Conservation (phyloP, 2,329 filamentous ascomycete genomes). For the Colletotrichum sidae region DNA sequence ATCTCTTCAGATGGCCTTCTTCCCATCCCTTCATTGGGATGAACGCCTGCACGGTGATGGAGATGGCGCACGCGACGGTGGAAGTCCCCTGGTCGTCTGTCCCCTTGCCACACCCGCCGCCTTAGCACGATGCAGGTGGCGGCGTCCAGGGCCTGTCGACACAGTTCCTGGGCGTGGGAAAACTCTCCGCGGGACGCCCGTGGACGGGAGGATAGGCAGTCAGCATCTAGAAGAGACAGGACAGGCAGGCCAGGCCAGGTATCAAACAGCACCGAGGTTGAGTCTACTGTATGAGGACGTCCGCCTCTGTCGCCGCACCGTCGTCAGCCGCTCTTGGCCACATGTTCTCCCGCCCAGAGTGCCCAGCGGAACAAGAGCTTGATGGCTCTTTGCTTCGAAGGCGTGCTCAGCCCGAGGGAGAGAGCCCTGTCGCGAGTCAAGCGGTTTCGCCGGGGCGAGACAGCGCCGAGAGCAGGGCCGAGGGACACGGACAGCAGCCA, state of each 20-base stretch:
- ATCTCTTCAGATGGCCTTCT: too few species aligned
- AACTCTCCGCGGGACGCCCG: conserved; percentile 12
- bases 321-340: conserved; percentile 11
- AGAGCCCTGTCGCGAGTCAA: conserved; percentile 19
- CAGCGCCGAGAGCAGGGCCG: conserved; percentile 26
- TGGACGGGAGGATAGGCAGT: background rate
- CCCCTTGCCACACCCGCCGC: conserved; percentile 6
- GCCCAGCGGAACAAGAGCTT: conserved; percentile 6
- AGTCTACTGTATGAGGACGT: conserved; percentile 15
- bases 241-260: too few species aligned
- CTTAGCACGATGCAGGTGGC: conserved; percentile 13
- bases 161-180: conserved; percentile 1
- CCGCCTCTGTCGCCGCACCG: conserved; percentile 8
- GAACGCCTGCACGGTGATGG: conserved; percentile 32
- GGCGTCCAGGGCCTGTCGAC: conserved; percentile 13
- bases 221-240: background rate
- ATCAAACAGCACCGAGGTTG: background rate
- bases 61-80: conserved; percentile 22
- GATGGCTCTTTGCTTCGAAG: background rate
- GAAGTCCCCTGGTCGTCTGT: conserved; percentile 1
- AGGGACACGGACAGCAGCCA: conserved; percentile 8
- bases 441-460: conserved; percentile 6
- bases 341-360: background rate
- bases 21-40: conserved; percentile 12
- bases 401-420: background rate